Conservation (phyloP, 176 grass and related monocot species). For the Ensete glaucum region DNA sequence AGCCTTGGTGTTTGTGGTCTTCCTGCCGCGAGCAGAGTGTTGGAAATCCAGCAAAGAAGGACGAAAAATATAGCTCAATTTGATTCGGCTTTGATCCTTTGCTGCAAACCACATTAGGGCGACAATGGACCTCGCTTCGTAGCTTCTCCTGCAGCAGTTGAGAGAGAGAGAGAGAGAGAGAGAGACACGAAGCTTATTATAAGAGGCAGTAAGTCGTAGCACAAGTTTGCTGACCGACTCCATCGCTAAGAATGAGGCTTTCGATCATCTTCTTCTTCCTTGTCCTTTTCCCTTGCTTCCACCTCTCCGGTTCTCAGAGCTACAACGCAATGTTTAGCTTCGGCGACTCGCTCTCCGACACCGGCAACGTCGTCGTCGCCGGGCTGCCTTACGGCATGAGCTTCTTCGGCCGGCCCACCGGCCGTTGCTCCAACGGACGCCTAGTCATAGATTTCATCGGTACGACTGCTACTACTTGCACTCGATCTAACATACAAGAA, state of each 20-base stretch:
- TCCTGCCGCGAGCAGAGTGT: too few relatives aligned
- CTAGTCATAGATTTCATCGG: slow-evolving; percentile 67
- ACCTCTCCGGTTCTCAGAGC: slow-evolving; percentile 5
- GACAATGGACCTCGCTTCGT: background rate
- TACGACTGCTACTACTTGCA: slow-evolving; percentile 12
- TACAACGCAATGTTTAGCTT: slow-evolving; percentile 78
- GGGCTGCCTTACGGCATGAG: slow-evolving; percentile 61
- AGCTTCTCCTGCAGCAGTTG: background rate
- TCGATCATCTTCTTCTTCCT: slow-evolving; percentile 13
- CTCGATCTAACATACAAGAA: background rate
- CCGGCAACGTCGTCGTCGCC: slow-evolving; percentile 57
- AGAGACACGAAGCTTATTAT: background rate
- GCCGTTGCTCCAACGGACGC: slow-evolving; percentile 70
- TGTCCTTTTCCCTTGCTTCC: background rate
- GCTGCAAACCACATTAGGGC: background rate
- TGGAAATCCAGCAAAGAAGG: too few relatives aligned
- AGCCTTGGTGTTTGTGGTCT: too few relatives aligned
- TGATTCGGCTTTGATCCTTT: background rate
- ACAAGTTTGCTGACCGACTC: background rate
- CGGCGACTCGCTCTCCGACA: slow-evolving; percentile 75
- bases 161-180: too few relatives aligned
- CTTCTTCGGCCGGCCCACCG: slow-evolving; percentile 69
- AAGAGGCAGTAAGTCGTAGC: background rate
- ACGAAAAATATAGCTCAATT: too few relatives aligned
- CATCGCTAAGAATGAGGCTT: background rate